Percentiles rank a stretch among this genome's conserved stretches.
Evolutionary conservation across 2,329 filamentous ascomycete genomes (phyloP).

Genomic region (Albifimbria verrucaria): DNA sequence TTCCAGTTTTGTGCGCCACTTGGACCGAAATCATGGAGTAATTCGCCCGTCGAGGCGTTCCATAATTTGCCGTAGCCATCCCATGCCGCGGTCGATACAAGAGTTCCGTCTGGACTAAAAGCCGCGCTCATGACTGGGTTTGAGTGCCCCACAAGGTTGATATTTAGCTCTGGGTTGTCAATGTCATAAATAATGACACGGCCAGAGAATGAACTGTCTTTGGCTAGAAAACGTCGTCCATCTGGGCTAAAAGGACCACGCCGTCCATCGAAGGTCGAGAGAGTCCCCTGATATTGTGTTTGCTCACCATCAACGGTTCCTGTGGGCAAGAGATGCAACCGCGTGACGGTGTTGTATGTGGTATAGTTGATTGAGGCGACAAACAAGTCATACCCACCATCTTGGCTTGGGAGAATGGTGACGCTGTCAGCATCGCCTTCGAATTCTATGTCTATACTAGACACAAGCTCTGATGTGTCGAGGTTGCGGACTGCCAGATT

Average conservation of each 20-base stretch:
- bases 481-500: not conserved
- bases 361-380: not conserved
- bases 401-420: not conserved
- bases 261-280: not conserved
- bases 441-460: not conserved
- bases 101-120: not conserved
- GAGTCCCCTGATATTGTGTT: not conserved
- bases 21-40: not conserved
- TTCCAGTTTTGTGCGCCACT: not conserved
- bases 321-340: not conserved
- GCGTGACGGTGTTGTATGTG: not conserved
- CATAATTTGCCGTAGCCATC: not conserved
- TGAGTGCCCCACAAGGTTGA: not conserved
- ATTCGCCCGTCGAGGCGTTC: not conserved
- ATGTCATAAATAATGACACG: not conserved
- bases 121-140: not conserved
- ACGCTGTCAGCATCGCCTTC: not conserved
- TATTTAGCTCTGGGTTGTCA: not conserved
- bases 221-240: not conserved
- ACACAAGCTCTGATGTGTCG: not conserved
- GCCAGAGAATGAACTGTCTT: not conserved
- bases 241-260: not conserved
- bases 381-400: not conserved
- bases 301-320: not conserved
- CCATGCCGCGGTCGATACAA: not conserved